These are phyloP conservation scores for Polytrichum formosum DNA, from an alignment of 225 moss, liverwort and hornwort genomes.

Conservation along the genomic window DNA sequence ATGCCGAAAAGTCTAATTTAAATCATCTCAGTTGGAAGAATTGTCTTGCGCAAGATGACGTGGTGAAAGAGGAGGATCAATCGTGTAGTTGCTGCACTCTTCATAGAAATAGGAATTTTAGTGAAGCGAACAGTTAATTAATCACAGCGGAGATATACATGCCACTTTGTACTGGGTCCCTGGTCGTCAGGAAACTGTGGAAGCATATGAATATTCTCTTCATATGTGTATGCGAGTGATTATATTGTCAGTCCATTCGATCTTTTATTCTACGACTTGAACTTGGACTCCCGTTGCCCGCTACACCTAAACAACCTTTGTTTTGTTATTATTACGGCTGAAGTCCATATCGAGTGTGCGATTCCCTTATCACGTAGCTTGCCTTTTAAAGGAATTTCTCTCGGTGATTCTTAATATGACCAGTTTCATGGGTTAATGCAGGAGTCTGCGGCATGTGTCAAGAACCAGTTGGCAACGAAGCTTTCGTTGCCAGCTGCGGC, in stretches of 20 bases:
- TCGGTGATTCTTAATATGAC: background rate
- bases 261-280: too few relatives aligned
- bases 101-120: too few relatives aligned
- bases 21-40: background rate
- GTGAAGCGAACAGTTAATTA: too few relatives aligned
- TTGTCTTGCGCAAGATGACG: background rate
- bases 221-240: too few relatives aligned
- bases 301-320: background rate
- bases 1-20: background rate
- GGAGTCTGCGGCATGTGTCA: constrained; percentile 46
- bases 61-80: background rate
- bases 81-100: background rate
- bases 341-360: background rate
- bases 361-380: background rate
- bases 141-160: too few relatives aligned
- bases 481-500: constrained; percentile 46
- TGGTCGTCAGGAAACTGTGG: too few relatives aligned
- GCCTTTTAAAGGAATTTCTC: background rate
- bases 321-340: background rate
- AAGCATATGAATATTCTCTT: too few relatives aligned
- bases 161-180: too few relatives aligned
- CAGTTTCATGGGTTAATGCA: background rate
- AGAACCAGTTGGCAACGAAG: constrained; percentile 34
- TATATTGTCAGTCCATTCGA: too few relatives aligned
- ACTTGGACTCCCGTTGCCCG: background rate